These are phyloP conservation scores for Agaricus blazei DNA, from an alignment of 768 basidiomycete species.

Conservation along the genomic window DNA sequence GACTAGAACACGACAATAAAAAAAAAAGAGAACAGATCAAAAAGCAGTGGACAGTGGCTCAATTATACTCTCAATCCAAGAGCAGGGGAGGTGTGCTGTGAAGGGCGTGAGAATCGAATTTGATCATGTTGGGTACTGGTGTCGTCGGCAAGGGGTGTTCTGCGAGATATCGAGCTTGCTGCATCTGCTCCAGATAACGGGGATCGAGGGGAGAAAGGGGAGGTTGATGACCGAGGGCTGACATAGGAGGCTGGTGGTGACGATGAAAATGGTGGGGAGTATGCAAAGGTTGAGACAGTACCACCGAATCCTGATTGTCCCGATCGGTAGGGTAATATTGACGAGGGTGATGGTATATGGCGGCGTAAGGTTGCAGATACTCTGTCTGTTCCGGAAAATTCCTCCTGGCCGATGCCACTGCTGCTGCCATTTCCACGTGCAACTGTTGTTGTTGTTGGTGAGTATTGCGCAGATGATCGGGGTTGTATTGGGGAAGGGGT, in stretches of 20 bases:
- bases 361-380: slow-evolving; percentile 17
- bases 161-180: slow-evolving; percentile 17
- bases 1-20: not conserved
- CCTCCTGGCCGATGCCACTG: slow-evolving; percentile 14
- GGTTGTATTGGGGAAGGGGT: slow-evolving; percentile 22
- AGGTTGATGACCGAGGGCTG: slow-evolving; percentile 19
- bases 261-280: slow-evolving; percentile 25
- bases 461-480: slow-evolving; percentile 12
- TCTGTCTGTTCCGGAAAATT: slow-evolving; percentile 19
- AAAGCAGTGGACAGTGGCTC: not conserved
- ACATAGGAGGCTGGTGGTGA: slow-evolving; percentile 17
- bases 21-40: not conserved
- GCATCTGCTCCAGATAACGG: slow-evolving; percentile 15
- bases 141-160: slow-evolving; percentile 14
- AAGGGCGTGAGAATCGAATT: slow-evolving; percentile 39
- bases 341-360: slow-evolving; percentile 21
- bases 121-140: slow-evolving; percentile 21
- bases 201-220: slow-evolving; percentile 13
- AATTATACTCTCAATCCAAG: slow-evolving; percentile 44
- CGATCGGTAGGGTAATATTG: slow-evolving; percentile 27
- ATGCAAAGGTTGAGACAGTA: slow-evolving; percentile 14
- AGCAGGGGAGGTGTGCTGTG: slow-evolving; percentile 38
- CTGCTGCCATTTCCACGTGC: slow-evolving; percentile 17
- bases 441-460: slow-evolving; percentile 29
- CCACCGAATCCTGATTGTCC: slow-evolving; percentile 10